Base-by-base conservation (phyloP, 306 rosid species). In the Acacia acuminata region DNA sequence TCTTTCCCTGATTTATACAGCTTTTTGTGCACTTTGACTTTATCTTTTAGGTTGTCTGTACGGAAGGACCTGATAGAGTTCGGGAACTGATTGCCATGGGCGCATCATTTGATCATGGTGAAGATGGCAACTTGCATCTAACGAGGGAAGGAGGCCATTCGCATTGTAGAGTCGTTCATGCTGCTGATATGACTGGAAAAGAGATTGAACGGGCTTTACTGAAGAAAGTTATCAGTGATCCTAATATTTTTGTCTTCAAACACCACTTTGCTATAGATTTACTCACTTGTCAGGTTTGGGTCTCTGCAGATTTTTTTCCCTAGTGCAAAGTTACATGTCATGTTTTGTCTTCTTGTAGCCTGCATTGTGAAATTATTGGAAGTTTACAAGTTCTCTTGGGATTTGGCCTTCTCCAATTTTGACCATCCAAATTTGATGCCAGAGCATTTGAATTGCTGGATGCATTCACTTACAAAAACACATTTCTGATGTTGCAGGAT, bases 61-160 rank as follows among this genome's bases (percentile, higher is more conserved):
- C 96, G n/a, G 99, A 96, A 88, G 99, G 99, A 58, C 98, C 98
- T 5, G 97, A 93, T 50, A 88, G 99, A 91, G 90, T 96, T 50
- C 91, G 88, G 82, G 99, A 96, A 88, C 81, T 96, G 79, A 94
- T 96, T 83, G 90, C 96, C 51, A 96, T 96, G 91, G 99, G 98
- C 1, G 92, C 97, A 43, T 96, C 98, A 25, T 96, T 96, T 75
- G 99, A 96, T 87, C 94, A 92, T 17, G 90, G 94, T 72, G 97
- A 92, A 87, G 97, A 96, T 87, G 99, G 99, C 76, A 92, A 92
- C 84, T 87, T 96, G 92, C 98, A 93, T 88, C 91, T 93, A 77
- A 81, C 79, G 56, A 91, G 97, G 87, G 99, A 96, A 79, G 99
- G 99, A 42, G 98, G 99, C 45, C 98, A 96, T 82, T 96, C 98